Evolutionary conservation across 129 eudicot genomes (phyloP).

Genomic region (Artemisia tridentata): DNA sequence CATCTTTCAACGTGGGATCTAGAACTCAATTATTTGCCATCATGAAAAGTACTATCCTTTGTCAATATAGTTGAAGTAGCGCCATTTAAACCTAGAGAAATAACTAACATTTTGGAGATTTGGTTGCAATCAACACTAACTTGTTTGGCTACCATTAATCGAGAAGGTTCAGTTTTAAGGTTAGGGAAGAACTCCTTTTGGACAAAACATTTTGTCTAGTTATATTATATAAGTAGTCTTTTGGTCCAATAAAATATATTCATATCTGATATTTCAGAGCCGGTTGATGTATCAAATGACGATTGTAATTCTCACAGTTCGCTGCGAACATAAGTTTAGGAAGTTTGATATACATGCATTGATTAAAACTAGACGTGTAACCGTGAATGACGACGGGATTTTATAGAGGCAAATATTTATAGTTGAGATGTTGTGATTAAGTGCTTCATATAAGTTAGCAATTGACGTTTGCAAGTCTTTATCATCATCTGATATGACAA

Average conservation of each 20-base stretch:
- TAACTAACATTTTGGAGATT: conserved; percentile 11
- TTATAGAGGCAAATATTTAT: too few species aligned
- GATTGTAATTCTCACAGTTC: too few species aligned
- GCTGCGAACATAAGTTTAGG: too few species aligned
- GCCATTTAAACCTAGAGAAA: conserved; percentile 17
- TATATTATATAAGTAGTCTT: neutral
- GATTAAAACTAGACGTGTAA: too few species aligned
- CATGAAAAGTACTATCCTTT: conserved; percentile 19
- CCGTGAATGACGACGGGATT: too few species aligned
- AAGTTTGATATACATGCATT: too few species aligned
- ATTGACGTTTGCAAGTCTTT: too few species aligned
- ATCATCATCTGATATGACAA: too few species aligned
- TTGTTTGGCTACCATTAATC: conserved; percentile 17
- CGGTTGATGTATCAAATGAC: neutral
- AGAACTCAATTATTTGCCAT: conserved; percentile 26
- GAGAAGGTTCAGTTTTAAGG: conserved; percentile 16
- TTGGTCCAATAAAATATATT: neutral
- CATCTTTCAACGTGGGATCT: conserved; percentile 29
- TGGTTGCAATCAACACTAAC: conserved; percentile 22
- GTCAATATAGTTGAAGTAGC: conserved; percentile 20
- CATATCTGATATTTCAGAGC: neutral
- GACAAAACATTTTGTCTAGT: conserved; percentile 1
- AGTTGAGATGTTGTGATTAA: too few species aligned
- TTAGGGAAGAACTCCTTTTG: conserved; percentile 10
- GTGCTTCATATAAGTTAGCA: too few species aligned